phyloP scores from a whole-genome alignment of 805 yeast genomes.

The Deakozyma indianensis region DNA sequence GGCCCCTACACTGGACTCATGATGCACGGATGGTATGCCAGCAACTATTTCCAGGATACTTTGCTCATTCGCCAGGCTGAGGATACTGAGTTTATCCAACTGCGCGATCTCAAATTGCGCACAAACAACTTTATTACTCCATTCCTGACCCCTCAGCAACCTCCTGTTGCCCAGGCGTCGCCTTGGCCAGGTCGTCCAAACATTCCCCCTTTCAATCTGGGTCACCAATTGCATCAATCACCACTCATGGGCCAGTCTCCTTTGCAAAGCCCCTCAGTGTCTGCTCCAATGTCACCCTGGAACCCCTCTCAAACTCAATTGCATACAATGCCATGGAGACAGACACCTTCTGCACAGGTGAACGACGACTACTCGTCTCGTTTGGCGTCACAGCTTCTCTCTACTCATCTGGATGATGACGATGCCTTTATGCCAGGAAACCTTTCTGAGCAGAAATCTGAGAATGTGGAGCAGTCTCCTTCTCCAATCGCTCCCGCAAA shows the following conservation, averaged over 20 bases:
- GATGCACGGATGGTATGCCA: slow-evolving; percentile 69
- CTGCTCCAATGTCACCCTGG: neutral
- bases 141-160: neutral
- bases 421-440: neutral
- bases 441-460: neutral
- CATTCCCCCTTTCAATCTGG: neutral
- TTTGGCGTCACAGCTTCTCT: neutral
- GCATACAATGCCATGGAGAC: neutral
- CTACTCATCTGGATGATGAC: neutral
- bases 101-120: slow-evolving; percentile 37
- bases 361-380: neutral
- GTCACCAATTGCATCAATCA: neutral
- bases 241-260: slow-evolving; percentile 1
- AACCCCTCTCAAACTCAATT: neutral
- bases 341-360: neutral
- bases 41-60: slow-evolving; percentile 41
- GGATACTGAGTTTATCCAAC: slow-evolving; percentile 33
- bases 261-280: neutral
- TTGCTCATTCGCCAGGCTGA: slow-evolving; percentile 46
- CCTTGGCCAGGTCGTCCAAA: neutral
- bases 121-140: neutral
- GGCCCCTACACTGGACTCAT: slow-evolving; percentile 65
- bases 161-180: too few relatives aligned
- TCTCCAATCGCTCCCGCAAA: too few relatives aligned
- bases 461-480: too few relatives aligned